Evolutionary conservation across 148 eudicot species (phyloP).

Genomic region (Silene uniflora): DNA sequence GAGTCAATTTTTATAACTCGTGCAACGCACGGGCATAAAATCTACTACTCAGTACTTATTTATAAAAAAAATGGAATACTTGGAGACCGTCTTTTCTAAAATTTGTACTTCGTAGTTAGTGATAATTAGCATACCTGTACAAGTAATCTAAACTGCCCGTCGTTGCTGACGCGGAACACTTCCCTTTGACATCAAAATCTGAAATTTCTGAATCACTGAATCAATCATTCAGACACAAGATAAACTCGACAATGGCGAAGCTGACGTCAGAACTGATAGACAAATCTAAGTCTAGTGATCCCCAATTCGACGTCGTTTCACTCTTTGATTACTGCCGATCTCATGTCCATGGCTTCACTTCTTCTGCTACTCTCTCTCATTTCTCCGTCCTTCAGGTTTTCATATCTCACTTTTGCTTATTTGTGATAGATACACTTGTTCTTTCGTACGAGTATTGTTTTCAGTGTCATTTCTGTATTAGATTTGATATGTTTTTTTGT

Average conservation of each 20-base stretch:
- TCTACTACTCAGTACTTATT: no score
- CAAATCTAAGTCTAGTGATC: slow-evolving; percentile 25
- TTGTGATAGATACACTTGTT: neutral
- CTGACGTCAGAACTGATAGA: slow-evolving; percentile 29
- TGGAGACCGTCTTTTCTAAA: no score
- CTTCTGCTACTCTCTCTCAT: slow-evolving; percentile 37
- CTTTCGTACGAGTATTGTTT: neutral
- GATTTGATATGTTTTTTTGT: no score
- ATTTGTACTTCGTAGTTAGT: no score
- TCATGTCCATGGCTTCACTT: slow-evolving; percentile 65
- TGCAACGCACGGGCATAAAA: no score
- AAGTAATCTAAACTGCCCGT: no score
- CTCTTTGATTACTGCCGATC: slow-evolving; percentile 56
- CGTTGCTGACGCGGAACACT: no score
- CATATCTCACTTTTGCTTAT: neutral
- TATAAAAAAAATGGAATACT: no score
- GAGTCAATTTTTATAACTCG: no score
- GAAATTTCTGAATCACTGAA: neutral
- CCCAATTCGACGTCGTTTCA: slow-evolving; percentile 45
- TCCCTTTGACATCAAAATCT: no score
- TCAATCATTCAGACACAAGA: neutral
- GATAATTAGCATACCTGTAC: no score
- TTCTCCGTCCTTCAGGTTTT: slow-evolving; percentile 63
- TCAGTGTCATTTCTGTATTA: no score
- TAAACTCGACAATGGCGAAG: slow-evolving; percentile 27